Percentiles rank a stretch among this genome's conserved stretches.
Evolutionary conservation across 2,329 filamentous ascomycete genomes (phyloP).

Genomic region (Lachnellula subtilissima): DNA sequence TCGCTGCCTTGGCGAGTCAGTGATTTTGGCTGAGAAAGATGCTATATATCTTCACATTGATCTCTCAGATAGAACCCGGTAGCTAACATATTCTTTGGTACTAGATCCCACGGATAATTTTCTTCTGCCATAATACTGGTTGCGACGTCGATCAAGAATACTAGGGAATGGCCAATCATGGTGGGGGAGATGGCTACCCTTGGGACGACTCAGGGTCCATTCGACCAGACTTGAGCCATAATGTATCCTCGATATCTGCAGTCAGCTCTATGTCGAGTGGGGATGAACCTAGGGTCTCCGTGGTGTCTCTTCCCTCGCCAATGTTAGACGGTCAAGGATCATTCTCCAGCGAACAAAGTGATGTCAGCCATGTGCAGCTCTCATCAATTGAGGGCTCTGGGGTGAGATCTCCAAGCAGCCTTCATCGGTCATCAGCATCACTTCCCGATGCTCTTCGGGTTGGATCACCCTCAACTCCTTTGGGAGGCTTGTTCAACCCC

Average conservation of each 20-base stretch:
- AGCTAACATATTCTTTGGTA: not conserved
- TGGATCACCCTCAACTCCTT: constrained; percentile 18
- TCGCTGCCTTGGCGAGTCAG: not conserved
- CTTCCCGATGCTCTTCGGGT: constrained; percentile 19
- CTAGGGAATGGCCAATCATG: constrained; percentile 22
- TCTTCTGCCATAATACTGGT: not conserved
- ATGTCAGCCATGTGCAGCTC: constrained; percentile 25
- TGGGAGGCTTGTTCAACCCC: constrained; percentile 14
- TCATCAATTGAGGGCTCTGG: constrained; percentile 11
- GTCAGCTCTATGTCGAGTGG: constrained; percentile 9
- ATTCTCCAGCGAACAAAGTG: constrained; percentile 18
- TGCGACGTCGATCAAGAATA: not conserved
- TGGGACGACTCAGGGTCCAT: constrained; percentile 10
- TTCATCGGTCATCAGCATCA: constrained; percentile 7
- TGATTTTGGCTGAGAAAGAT: too few relatives aligned
- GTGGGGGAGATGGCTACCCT: constrained; percentile 15
- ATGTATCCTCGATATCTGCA: constrained; percentile 2
- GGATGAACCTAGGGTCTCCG: constrained; percentile 14
- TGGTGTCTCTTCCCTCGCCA: constrained; percentile 19
- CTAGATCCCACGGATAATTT: not conserved
- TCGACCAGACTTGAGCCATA: not conserved
- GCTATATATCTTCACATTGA: too few relatives aligned
- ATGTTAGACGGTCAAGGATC: not conserved
- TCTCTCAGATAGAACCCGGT: too few relatives aligned
- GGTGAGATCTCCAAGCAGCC: constrained; percentile 5